Evolutionary conservation across 768 basidiomycete species (phyloP), one percentile per base, ranked within the genome.

Genomic region (Lentinus brumalis): DNA sequence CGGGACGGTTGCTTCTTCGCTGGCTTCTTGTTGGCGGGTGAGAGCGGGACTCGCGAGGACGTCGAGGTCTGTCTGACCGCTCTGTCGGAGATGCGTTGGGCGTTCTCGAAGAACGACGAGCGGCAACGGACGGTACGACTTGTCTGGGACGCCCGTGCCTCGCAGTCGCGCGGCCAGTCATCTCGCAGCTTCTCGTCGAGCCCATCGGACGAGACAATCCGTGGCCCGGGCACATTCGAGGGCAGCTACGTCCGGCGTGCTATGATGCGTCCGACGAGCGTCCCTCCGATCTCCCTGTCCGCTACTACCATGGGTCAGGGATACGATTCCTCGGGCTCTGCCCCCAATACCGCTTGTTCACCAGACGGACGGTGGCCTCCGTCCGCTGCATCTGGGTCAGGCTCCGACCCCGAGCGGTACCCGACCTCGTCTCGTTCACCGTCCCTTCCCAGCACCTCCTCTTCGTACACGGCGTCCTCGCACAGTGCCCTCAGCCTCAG

Each of bases 1-100:
- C 84, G 91, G 18, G 94, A 96, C 67, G 95, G 95, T 3, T 92
- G 89, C 68, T 96, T 89, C 80, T 96, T 89, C 67, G 91, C 92
- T 4, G 93, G 86, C 2, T 84, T 89, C 62, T 76, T 94, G 41
- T 81, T 92, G 6, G 91, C 90, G 0, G 68, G 75, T 39, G 86
- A 83, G 59, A 71, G 76, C 8, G 85, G 82, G 9, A 61, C 75
- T 15, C 77, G 84, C 5, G 86, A 88, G 16, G 81, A 86, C 56
- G 74, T 79, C 21, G 71, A 78, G 32, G 61, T 77, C 29, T 96
- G 92, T 68, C 76, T 95, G 4, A 78, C 82, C 5, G 93, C 92
- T 9, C 80, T 96, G n/a, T 73, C 82, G 4, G 86, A 91, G 69
- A 90, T 95, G 83, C 83, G 86, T 11, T 97, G 94, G 94, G 83